phyloP scores from a whole-genome alignment of 495 filamentous ascomycete genomes.

The Xylaria scruposa region DNA sequence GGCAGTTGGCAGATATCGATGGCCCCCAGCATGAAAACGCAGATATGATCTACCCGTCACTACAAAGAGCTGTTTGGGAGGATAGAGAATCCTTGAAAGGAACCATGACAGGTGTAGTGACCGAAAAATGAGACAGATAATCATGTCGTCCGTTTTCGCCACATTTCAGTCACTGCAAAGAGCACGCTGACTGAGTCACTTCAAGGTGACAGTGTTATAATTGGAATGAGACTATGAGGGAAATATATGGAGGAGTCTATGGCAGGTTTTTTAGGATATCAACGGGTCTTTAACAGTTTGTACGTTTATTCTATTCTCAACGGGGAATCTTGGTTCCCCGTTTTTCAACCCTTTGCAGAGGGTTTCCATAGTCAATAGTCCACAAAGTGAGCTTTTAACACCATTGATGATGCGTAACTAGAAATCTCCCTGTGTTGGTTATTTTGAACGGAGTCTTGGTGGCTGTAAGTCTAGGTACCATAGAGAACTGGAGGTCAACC shows the following conservation, averaged over 20 bases:
- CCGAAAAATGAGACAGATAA: conserved; percentile 32
- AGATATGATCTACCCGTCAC: conserved; percentile 37
- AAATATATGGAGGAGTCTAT: neutral
- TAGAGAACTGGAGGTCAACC: neutral
- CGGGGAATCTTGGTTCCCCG: neutral
- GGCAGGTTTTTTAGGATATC: neutral
- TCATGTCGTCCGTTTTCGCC: neutral
- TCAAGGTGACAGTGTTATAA: neutral
- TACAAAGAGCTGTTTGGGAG: conserved; percentile 41
- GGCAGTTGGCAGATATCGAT: conserved; percentile 39
- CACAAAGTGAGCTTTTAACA: neutral
- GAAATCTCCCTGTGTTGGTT: neutral
- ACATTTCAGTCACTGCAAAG: neutral
- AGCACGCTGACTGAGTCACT: conserved; percentile 1
- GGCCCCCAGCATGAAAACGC: conserved; percentile 31
- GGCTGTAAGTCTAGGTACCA: neutral
- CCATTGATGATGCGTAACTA: neutral
- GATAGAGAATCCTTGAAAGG: conserved; percentile 38
- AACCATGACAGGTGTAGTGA: conserved; percentile 35
- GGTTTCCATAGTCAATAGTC: neutral
- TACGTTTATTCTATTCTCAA: neutral
- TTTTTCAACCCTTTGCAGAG: neutral
- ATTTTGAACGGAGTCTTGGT: neutral
- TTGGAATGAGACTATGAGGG: neutral
- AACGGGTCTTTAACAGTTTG: neutral